These are phyloP conservation scores for Iberis pinnata DNA, from an alignment of 345 rosid genomes.

Conservation along the genomic window DNA sequence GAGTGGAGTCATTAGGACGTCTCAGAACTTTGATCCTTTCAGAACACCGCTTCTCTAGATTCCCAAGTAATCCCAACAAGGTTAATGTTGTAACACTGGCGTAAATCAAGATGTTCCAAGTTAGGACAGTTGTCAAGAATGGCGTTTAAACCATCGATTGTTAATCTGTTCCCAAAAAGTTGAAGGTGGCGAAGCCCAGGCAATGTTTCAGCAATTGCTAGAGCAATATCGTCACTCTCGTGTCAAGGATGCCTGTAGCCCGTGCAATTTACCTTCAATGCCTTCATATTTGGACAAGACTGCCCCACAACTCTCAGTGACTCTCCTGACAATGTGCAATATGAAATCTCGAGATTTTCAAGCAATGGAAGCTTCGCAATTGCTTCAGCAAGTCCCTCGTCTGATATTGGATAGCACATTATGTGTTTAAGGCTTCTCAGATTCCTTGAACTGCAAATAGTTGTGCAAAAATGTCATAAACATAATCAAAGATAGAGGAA, in stretches of 20 bases:
- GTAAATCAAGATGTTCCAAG: too few relatives aligned
- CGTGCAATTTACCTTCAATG: conserved; percentile 14
- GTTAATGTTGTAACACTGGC: background rate
- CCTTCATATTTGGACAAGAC: conserved; percentile 19
- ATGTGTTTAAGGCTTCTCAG: too few relatives aligned
- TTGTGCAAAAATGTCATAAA: too few relatives aligned
- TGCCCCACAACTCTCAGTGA: conserved; percentile 15
- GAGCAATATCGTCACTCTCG: conserved; percentile 41
- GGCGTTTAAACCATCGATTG: too few relatives aligned
- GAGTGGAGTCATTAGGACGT: conserved; percentile 16
- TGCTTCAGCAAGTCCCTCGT: too few relatives aligned
- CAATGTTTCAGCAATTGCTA: conserved; percentile 54
- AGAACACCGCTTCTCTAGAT: background rate
- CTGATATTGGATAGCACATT: too few relatives aligned
- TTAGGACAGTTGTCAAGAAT: too few relatives aligned
- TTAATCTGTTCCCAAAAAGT: too few relatives aligned
- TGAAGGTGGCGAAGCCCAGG: conserved; percentile 36
- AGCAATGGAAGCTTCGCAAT: too few relatives aligned
- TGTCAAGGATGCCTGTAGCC: conserved; percentile 7
- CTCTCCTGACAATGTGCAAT: conserved; percentile 2
- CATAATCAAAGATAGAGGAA: too few relatives aligned
- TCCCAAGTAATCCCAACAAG: background rate
- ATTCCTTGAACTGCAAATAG: too few relatives aligned
- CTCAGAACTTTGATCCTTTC: conserved; percentile 6
- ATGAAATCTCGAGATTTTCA: conserved; percentile 51